Percentiles rank a stretch among this genome's conserved stretches.
Evolutionary conservation across 1,284 basidiomycete species (phyloP).

Genomic region (Boletus mariae): DNA sequence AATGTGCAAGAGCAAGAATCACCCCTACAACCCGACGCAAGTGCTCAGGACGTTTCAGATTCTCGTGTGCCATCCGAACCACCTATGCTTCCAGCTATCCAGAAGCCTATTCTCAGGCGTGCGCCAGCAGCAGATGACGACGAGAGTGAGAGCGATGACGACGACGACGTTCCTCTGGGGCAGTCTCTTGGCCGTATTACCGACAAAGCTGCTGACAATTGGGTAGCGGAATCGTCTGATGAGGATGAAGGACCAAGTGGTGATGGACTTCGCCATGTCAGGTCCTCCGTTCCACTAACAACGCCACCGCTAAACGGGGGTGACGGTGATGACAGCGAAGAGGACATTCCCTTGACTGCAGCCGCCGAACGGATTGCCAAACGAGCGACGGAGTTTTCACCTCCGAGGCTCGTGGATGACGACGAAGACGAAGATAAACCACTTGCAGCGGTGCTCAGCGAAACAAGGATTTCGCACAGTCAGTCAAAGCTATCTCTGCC

Average conservation of each 20-base stretch:
- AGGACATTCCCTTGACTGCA: conserved; percentile 69
- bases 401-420: conserved; percentile 15
- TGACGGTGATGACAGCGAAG: conserved; percentile 58
- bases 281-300: conserved; percentile 16
- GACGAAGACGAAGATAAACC: conserved; percentile 66
- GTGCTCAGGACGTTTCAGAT: conserved; percentile 11
- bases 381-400: conserved; percentile 23
- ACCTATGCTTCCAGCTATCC: conserved; percentile 55
- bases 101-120: conserved; percentile 42
- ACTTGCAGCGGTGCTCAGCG: conserved; percentile 55
- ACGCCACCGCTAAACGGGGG: conserved; percentile 4
- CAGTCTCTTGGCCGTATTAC: conserved; percentile 22
- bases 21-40: conserved; percentile 10
- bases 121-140: conserved; percentile 42
- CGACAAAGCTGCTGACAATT: conserved; percentile 39
- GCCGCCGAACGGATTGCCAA: conserved; percentile 40
- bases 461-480: conserved; percentile 45
- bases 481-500: conserved; percentile 50
- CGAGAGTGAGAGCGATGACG: conserved; percentile 49
- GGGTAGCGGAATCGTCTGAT: conserved; percentile 58
- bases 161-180: conserved; percentile 35
- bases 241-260: conserved; percentile 54
- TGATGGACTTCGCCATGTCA: conserved; percentile 45
- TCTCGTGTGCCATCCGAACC: conserved; percentile 43
- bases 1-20: conserved; percentile 41